Conservation (phyloP, 305 asterid species). For the Fraxinus nigra region DNA sequence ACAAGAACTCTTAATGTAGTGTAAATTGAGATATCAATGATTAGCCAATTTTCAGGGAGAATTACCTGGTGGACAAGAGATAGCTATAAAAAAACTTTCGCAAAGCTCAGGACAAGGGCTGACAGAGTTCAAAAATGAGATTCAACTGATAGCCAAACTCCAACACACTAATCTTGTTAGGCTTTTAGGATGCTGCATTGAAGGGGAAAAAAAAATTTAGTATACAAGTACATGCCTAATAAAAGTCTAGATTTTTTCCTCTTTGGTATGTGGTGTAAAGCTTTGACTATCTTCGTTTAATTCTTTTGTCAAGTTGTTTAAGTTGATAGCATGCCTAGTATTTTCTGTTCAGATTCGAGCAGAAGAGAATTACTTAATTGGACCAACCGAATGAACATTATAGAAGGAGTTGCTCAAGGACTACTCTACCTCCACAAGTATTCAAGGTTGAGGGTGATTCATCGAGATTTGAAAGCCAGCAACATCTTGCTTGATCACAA, state of each 20-base stretch:
- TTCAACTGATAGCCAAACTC: constrained; percentile 24
- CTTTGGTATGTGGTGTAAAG: constrained; percentile 11
- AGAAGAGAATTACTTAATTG: constrained; percentile 22
- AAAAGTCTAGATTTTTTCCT: constrained; percentile 30
- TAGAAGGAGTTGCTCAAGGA: constrained; percentile 40
- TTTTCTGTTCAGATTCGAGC: constrained; percentile 13
- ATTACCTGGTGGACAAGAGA: constrained; percentile 15
- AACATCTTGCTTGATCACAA: constrained; percentile 35
- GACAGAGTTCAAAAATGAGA: constrained; percentile 16
- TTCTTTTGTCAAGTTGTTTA: background rate
- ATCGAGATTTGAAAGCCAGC: constrained; percentile 34
- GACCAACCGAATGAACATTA: constrained; percentile 26
- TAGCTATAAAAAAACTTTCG: constrained; percentile 35
- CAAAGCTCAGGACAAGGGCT: constrained; percentile 25
- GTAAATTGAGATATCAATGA: background rate
- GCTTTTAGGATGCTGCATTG: constrained; percentile 30
- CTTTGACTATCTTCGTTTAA: background rate
- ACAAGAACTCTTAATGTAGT: background rate
- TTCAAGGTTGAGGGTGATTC: constrained; percentile 29
- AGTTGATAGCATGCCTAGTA: background rate
- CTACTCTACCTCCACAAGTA: constrained; percentile 33
- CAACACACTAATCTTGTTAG: constrained; percentile 29
- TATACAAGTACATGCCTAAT: constrained; percentile 36
- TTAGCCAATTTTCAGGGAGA: constrained; percentile 2
- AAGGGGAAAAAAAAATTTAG: constrained; percentile 22